Conservation (phyloP, 2,329 filamentous ascomycete genomes). For the Beauveria medogensis region DNA sequence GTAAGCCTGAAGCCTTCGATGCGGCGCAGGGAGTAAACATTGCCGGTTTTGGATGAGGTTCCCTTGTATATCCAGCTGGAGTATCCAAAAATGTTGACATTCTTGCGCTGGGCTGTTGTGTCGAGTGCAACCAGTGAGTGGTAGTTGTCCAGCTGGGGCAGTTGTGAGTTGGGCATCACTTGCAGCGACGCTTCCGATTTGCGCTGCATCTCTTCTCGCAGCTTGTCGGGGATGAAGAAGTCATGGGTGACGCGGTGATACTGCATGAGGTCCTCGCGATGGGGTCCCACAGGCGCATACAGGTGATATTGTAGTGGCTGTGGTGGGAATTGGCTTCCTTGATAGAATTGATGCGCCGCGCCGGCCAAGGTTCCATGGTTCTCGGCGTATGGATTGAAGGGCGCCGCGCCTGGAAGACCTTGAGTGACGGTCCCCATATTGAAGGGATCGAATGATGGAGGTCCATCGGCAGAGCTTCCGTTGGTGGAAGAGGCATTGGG, state of each 20-base stretch:
- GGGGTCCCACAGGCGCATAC: constrained; percentile 80
- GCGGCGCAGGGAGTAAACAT: constrained; percentile 77
- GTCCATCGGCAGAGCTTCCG: constrained; percentile 33
- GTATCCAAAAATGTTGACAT: constrained; percentile 72
- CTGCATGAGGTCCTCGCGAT: constrained; percentile 69
- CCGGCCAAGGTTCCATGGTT: constrained; percentile 53
- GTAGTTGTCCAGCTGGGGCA: constrained; percentile 78
- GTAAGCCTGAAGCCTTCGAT: constrained; percentile 84
- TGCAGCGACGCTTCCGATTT: constrained; percentile 81
- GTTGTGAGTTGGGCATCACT: constrained; percentile 66
- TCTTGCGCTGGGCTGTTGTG: constrained; percentile 69
- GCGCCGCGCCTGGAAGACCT: constrained; percentile 34
- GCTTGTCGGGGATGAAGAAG: constrained; percentile 80
- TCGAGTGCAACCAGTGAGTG: constrained; percentile 89
- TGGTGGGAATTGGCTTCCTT: constrained; percentile 44
- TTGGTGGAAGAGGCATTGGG: constrained; percentile 22
- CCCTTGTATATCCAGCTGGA: constrained; percentile 95
- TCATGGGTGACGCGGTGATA: constrained; percentile 86
- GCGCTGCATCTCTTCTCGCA: constrained; percentile 82
- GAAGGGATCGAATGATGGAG: constrained; percentile 52
- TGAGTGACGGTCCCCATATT: constrained; percentile 48
- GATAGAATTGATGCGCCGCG: constrained; percentile 58
- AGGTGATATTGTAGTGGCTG: constrained; percentile 83
- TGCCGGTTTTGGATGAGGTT: constrained; percentile 77
- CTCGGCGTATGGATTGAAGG: constrained; percentile 69